Conservation (phyloP, 371 early-diverging fungal species). For the Mortierella sp. region DNA sequence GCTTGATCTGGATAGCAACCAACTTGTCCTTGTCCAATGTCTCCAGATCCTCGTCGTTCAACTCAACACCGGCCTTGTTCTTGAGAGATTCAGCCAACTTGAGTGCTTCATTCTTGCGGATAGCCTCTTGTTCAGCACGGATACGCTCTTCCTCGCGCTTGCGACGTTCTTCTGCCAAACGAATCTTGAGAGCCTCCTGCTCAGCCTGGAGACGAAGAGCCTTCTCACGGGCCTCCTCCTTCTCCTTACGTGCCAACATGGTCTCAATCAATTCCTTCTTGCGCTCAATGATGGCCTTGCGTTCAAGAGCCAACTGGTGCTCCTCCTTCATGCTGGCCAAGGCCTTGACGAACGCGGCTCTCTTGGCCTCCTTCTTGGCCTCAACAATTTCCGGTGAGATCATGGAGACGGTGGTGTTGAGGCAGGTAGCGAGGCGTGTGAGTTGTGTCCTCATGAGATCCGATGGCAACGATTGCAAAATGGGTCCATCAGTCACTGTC, state of each 20-base stretch:
- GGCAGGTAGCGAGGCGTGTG: constrained; percentile 77
- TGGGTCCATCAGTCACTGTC: constrained; percentile 80
- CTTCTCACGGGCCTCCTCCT: constrained; percentile 81
- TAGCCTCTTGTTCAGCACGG: constrained; percentile 80
- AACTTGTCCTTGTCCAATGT: constrained; percentile 85
- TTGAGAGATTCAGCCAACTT: constrained; percentile 89
- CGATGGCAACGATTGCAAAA: constrained; percentile 88
- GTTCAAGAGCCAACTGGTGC: constrained; percentile 78
- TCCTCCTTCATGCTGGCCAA: constrained; percentile 82
- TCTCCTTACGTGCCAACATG: constrained; percentile 79
- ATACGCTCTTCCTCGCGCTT: constrained; percentile 88
- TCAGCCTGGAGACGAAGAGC: constrained; percentile 78
- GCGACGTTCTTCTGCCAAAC: constrained; percentile 85
- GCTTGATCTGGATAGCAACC: constrained; percentile 87
- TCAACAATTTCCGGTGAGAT: constrained; percentile 83
- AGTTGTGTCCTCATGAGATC: constrained; percentile 90
- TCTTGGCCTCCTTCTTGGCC: constrained; percentile 70
- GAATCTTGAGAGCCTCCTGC: constrained; percentile 87
- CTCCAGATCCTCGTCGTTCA: constrained; percentile 85
- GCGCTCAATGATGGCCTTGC: constrained; percentile 89
- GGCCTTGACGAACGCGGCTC: constrained; percentile 72
- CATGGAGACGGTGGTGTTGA: constrained; percentile 85
- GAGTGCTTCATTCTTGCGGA: constrained; percentile 86
- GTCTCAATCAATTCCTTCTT: constrained; percentile 93
- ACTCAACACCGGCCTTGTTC: constrained; percentile 81